These are phyloP conservation scores for Daldinia caldariorum DNA, from an alignment of 495 filamentous ascomycete genomes.

Conservation along the genomic window DNA sequence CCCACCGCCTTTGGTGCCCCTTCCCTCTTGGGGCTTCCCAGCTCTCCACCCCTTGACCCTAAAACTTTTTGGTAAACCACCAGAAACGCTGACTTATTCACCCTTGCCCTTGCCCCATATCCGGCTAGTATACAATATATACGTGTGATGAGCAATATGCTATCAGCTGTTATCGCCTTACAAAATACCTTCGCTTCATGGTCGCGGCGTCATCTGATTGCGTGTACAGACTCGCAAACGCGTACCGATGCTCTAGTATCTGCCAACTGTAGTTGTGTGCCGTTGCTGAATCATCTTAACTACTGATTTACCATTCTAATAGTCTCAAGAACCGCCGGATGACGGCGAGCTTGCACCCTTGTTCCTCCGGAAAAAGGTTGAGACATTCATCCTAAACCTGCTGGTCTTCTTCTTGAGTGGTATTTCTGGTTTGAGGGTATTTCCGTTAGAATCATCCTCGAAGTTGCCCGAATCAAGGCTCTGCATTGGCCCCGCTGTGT, in stretches of 20 bases:
- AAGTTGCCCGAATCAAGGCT: conserved; percentile 34
- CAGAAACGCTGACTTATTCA: conserved; percentile 6
- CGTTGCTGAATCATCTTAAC: conserved; percentile 15
- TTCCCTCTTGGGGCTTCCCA: conserved; percentile 6
- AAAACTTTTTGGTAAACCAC: conserved; percentile 17
- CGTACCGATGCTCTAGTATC: conserved; percentile 20
- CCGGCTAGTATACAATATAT: conserved; percentile 48
- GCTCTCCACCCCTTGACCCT: conserved; percentile 16
- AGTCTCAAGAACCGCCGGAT: conserved; percentile 40
- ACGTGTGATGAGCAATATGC: conserved; percentile 32
- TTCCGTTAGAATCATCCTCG: conserved; percentile 48
- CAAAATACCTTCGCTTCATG: conserved; percentile 10
- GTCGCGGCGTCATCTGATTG: conserved; percentile 13
- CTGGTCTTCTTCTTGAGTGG: conserved; percentile 60
- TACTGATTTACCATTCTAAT: background rate
- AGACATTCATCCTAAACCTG: conserved; percentile 58
- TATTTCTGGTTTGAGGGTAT: conserved; percentile 45
- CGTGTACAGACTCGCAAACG: conserved; percentile 21
- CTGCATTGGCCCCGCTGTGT: conserved; percentile 32
- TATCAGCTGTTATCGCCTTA: conserved; percentile 15
- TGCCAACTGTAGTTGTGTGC: conserved; percentile 11
- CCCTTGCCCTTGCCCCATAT: conserved; percentile 9
- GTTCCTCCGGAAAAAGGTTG: conserved; percentile 56
- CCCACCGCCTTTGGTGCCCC: conserved; percentile 24
- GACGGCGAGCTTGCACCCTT: conserved; percentile 56